Base-by-base conservation (phyloP, 257 asterid genomes). In the Gardenia jasminoides region DNA sequence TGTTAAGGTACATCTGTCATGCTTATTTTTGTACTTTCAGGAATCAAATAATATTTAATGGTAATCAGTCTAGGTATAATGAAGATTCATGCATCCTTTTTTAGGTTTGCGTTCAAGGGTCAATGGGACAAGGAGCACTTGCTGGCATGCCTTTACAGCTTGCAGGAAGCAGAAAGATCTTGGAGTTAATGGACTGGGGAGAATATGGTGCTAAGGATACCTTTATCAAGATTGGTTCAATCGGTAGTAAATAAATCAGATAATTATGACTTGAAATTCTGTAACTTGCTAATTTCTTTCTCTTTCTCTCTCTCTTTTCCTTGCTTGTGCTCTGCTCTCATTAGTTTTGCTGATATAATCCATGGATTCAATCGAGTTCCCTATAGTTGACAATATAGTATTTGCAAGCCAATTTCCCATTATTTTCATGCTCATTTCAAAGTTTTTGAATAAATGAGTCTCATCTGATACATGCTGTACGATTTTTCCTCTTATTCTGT, bases 171-270 rank as follows among this genome's bases (percentile, higher is more conserved):
- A 89, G 97, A 75, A 91, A 91, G 86, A 94, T 94, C 84, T 84
- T 93, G 91, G 99, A 94, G 89, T 90, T 80, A 90, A 94, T 94
- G 99, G 99, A 94, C 75, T 94, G 99, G 99, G 98, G 97, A 79
- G 90, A 84, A 72, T 91, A 93, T 82, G 99, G 88, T 84, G 96
- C 97, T 79, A 76, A 88, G 86, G 98, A 91, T 26, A 89, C 88
- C 85, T 94, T 94, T 77, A 82, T 94, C 91, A 91, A 87, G 61
- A 87, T 94, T 76, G 99, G 98, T 78, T 83, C 97, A 50, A 88
- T 94, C 86, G 99, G 98, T 93, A 86, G 80, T 10, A 28, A 20
- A 61, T 62, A 58, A 75, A 67, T 54, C 15, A 47, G 47, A 74
- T 76, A 71, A n/a, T 72, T 56, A 8, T 75, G 15, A 22, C 41